Evolutionary conservation across 805 yeast species (phyloP).

Genomic region (Yamadazyma scolyti): DNA sequence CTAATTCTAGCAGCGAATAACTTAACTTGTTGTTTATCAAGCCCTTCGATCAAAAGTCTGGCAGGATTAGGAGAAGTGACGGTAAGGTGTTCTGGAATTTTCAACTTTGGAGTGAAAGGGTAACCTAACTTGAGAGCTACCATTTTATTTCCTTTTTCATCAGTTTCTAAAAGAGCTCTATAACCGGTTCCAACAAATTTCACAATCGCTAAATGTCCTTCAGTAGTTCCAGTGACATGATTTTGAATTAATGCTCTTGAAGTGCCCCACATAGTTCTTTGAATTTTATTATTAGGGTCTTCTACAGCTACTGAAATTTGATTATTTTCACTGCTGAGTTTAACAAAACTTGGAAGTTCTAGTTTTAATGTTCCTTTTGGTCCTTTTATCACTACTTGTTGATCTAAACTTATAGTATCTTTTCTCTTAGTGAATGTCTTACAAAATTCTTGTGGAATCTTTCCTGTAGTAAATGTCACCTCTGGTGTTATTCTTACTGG

Average conservation of each 20-base stretch:
- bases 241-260: slow-evolving; percentile 74
- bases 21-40: slow-evolving; percentile 81
- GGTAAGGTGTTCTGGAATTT: slow-evolving; percentile 71
- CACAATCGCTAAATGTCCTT: slow-evolving; percentile 85
- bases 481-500: slow-evolving; percentile 70
- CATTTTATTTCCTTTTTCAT: slow-evolving; percentile 43
- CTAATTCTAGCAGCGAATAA: slow-evolving; percentile 87
- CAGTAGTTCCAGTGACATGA: slow-evolving; percentile 82
- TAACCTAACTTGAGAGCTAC: slow-evolving; percentile 85
- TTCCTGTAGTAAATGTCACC: slow-evolving; percentile 46
- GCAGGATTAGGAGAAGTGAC: slow-evolving; percentile 84
- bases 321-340: slow-evolving; percentile 28
- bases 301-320: slow-evolving; percentile 54
- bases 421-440: slow-evolving; percentile 65
- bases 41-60: slow-evolving; percentile 79
- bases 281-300: slow-evolving; percentile 56
- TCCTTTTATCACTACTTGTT: slow-evolving; percentile 61
- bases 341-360: slow-evolving; percentile 70
- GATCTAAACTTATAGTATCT: slow-evolving; percentile 52
- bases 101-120: slow-evolving; percentile 72
- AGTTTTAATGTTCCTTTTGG: slow-evolving; percentile 70
- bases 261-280: slow-evolving; percentile 95
- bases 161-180: slow-evolving; percentile 74
- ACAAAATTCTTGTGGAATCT: slow-evolving; percentile 52
- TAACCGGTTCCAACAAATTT: slow-evolving; percentile 96